A percentile compares a stretch with the other conserved stretches of the same genome.
Evolutionary conservation across 345 rosid genomes (phyloP).

Genomic region (Mangifera indica): DNA sequence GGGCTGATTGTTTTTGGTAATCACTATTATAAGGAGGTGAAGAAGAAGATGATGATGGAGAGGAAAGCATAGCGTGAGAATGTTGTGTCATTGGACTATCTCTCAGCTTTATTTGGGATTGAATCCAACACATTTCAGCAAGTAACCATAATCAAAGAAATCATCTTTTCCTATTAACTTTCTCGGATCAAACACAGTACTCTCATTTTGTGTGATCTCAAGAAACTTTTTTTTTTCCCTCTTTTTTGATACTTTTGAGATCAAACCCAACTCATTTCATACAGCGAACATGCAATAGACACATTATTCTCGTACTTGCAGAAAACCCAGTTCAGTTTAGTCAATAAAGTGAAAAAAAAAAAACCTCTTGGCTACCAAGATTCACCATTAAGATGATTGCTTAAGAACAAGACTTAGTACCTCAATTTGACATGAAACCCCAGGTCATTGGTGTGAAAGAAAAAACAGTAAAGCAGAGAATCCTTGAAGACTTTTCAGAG

Average conservation of each 20-base stretch:
- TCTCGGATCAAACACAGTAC: constrained; percentile 14
- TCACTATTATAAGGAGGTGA: constrained; percentile 30
- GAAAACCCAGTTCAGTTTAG: constrained; percentile 27
- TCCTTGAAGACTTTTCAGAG: constrained; percentile 20
- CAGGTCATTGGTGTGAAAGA: constrained; percentile 12
- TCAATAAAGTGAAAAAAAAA: constrained; percentile 20
- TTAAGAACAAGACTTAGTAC: constrained; percentile 30
- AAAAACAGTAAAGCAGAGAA: constrained; percentile 11
- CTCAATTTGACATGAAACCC: constrained; percentile 16
- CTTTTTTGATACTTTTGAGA: constrained; percentile 16
- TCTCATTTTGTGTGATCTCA: constrained; percentile 2
- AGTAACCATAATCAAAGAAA: constrained; percentile 33
- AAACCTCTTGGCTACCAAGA: constrained; percentile 24
- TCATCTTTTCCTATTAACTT: constrained; percentile 21
- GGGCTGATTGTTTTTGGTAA: constrained; percentile 31
- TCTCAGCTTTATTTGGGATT: constrained; percentile 31
- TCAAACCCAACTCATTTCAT: constrained; percentile 31
- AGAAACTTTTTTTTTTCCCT: constrained; percentile 9
- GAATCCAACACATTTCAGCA: constrained; percentile 41
- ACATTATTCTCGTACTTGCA: constrained; percentile 32
- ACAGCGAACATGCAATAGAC: constrained; percentile 29
- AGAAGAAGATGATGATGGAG: constrained; percentile 35
- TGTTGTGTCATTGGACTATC: constrained; percentile 27
- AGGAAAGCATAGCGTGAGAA: constrained; percentile 30
- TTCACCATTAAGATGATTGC: constrained; percentile 30